A percentile compares a stretch with the other conserved stretches of the same genome.
Conservation (phyloP, 2,329 filamentous ascomycete species). For the Sporothrix curviconia region DNA sequence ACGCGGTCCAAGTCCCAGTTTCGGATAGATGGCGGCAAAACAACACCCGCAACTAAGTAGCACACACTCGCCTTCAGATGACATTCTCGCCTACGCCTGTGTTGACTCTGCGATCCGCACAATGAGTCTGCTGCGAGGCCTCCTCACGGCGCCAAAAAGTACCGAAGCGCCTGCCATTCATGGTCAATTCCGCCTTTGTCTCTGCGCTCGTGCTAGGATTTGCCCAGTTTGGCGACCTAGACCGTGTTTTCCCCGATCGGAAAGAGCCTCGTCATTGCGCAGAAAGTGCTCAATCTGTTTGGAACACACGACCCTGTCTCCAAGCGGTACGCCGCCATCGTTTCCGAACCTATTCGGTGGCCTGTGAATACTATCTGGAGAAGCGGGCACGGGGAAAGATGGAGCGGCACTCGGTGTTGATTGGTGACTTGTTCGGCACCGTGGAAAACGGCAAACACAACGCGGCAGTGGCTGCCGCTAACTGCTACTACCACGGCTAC, state of each 20-base stretch:
- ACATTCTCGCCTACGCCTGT: conserved; percentile 28
- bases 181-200: conserved; percentile 41
- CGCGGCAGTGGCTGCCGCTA: neutral
- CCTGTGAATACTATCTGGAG: conserved; percentile 22
- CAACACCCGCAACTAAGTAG: neutral
- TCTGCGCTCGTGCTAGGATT: conserved; percentile 38
- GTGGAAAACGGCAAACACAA: conserved; percentile 17
- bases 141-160: conserved; percentile 29
- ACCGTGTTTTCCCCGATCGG: conserved; percentile 28
- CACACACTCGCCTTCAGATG: conserved; percentile 16
- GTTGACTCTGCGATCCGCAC: conserved; percentile 31
- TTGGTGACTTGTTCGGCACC: conserved; percentile 24
- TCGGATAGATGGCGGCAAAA: neutral
- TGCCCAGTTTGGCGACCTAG: conserved; percentile 39
- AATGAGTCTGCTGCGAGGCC: conserved; percentile 33
- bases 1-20: neutral
- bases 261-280: conserved; percentile 22
- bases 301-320: conserved; percentile 22
- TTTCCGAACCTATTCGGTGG: conserved; percentile 21
- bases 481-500: too few species aligned
- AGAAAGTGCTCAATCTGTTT: conserved; percentile 23
- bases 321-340: conserved; percentile 21
- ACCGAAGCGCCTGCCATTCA: conserved; percentile 37
- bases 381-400: conserved; percentile 20
- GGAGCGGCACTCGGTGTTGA: conserved; percentile 21